Percentiles rank a stretch among this genome's conserved stretches.
These are phyloP conservation scores for Flaveria sonorensis DNA, from an alignment of 129 eudicot species.

Conservation along the genomic window DNA sequence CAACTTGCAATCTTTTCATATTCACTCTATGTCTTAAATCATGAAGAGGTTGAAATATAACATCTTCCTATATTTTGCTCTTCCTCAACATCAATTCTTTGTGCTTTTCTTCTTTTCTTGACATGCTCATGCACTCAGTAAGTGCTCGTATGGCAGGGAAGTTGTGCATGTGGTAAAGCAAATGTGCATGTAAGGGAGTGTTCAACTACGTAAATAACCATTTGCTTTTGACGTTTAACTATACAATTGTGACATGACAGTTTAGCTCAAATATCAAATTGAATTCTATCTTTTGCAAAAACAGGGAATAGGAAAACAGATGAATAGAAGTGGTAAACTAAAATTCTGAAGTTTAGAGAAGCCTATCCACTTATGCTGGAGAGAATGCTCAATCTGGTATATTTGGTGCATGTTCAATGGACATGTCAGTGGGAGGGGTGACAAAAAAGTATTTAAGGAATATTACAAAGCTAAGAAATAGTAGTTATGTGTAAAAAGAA, in stretches of 20 bases:
- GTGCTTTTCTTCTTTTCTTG: not conserved
- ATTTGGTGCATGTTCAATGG: not conserved
- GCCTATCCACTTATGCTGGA: not conserved
- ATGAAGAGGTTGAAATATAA: not conserved
- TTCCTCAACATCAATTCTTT: not conserved
- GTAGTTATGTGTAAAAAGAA: not conserved
- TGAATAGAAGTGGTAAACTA: not conserved
- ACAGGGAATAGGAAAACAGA: constrained; percentile 3
- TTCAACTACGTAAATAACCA: constrained; percentile 6
- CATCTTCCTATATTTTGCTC: not conserved
- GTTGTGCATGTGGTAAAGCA: not conserved
- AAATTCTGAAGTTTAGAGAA: not conserved
- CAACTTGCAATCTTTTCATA: constrained; percentile 1
- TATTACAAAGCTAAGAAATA: not conserved
- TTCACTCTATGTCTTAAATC: not conserved
- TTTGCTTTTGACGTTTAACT: constrained; percentile 1
- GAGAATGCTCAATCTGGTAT: constrained; percentile 5
- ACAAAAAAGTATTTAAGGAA: constrained; percentile 10
- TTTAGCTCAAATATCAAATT: not conserved
- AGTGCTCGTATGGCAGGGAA: not conserved
- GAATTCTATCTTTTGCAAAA: constrained; percentile 1
- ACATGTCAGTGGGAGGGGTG: not conserved
- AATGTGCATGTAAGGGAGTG: not conserved
- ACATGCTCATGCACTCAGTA: not conserved
- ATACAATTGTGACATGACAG: not conserved